Conservation (phyloP, 2,329 filamentous ascomycete genomes). For the Blumeriella jaapii region DNA sequence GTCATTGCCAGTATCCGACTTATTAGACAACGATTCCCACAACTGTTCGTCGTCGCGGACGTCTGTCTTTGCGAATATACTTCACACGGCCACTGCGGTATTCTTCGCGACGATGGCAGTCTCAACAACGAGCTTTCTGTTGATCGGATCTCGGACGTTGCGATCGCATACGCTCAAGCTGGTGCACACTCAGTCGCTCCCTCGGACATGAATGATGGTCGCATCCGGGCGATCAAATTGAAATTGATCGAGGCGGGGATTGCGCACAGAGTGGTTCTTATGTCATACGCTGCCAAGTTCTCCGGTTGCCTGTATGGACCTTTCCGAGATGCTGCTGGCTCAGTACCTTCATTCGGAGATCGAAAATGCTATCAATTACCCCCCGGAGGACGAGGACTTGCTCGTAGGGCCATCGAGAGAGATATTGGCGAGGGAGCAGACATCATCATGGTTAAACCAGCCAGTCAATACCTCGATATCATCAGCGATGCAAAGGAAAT, state of each 20-base stretch:
- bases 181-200: conserved; percentile 95
- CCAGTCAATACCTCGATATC: conserved; percentile 90
- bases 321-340: conserved; percentile 93
- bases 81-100: conserved; percentile 93
- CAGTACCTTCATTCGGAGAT: conserved; percentile 83
- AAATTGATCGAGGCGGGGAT: conserved; percentile 94
- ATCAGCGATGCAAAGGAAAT: conserved; percentile 96
- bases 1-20: conserved; percentile 81
- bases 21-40: conserved; percentile 73
- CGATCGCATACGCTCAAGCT: conserved; percentile 89
- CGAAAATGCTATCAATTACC: conserved; percentile 95
- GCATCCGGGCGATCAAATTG: conserved; percentile 93
- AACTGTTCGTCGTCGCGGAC: conserved; percentile 82
- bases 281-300: conserved; percentile 98
- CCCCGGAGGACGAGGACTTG: conserved; percentile 81
- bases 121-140: conserved; percentile 91
- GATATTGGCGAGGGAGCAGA: conserved; percentile 93
- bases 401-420: conserved; percentile 76
- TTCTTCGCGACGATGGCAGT: conserved; percentile 81
- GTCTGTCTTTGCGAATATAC: conserved; percentile 99
- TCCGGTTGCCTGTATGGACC: conserved; percentile 92
- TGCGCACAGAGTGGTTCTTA: conserved; percentile 79
- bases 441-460: conserved; percentile 98
- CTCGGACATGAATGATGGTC: conserved; percentile 97
- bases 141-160: conserved; percentile 92